Evolutionary conservation across 805 yeast species (phyloP).

Genomic region (Debaryomyces tyrocola): DNA sequence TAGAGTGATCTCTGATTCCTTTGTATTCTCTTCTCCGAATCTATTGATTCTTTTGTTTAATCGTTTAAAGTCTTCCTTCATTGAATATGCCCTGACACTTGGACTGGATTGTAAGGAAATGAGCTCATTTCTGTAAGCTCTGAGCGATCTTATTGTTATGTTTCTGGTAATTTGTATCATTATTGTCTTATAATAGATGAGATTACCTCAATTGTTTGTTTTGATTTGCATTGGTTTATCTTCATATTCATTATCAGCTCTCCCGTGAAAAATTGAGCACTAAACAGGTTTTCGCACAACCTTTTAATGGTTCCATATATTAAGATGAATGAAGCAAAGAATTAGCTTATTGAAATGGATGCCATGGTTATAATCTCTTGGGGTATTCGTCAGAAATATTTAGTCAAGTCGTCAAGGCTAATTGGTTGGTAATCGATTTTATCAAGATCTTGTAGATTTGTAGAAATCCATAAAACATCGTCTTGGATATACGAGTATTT

Average conservation of each 20-base stretch:
- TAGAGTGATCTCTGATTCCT: constrained; percentile 28
- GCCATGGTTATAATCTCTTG: no score
- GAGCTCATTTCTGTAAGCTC: background rate
- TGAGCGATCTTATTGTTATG: background rate
- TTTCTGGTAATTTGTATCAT: background rate
- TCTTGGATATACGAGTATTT: constrained; percentile 55
- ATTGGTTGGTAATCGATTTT: constrained; percentile 44
- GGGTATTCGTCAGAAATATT: constrained; percentile 1
- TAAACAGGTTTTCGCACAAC: background rate
- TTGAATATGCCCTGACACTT: constrained; percentile 9
- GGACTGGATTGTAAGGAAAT: constrained; percentile 1
- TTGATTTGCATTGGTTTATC: no score
- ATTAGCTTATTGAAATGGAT: no score
- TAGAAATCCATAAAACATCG: constrained; percentile 61
- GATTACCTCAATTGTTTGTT: no score
- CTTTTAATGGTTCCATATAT: no score
- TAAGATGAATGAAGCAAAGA: no score
- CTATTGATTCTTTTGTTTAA: constrained; percentile 25
- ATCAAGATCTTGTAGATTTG: background rate
- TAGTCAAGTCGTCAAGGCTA: constrained; percentile 27
- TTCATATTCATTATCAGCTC: background rate
- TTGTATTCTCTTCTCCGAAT: constrained; percentile 34
- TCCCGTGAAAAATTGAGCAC: background rate
- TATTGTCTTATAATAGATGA: background rate
- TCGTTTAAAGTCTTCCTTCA: constrained; percentile 16